Evolutionary conservation across 495 filamentous ascomycete species (phyloP).

Genomic region (Pyrenula aspistea): DNA sequence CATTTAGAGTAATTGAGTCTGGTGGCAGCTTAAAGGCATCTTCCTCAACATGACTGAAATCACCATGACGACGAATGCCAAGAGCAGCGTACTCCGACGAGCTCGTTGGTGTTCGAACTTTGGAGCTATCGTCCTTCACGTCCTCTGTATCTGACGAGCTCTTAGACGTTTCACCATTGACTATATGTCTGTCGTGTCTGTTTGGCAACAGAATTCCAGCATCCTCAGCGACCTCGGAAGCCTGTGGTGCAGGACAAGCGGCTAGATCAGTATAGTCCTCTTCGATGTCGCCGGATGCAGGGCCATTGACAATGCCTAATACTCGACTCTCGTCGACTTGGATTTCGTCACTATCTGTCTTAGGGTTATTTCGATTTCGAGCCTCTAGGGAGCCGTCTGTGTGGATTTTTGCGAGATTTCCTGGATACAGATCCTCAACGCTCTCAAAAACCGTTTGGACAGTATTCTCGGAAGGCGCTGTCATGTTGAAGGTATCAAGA

Average conservation of each 20-base stretch:
- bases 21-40: slow-evolving; percentile 17
- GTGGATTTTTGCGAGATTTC: slow-evolving; percentile 29
- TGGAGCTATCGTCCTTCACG: not conserved
- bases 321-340: slow-evolving; percentile 8
- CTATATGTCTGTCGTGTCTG: not conserved
- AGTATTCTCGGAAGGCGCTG: slow-evolving; percentile 34
- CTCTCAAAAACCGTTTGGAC: slow-evolving; percentile 72
- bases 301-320: slow-evolving; percentile 9
- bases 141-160: not conserved
- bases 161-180: not conserved
- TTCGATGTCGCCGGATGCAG: slow-evolving; percentile 3
- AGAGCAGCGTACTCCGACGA: slow-evolving; percentile 9
- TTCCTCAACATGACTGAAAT: slow-evolving; percentile 7
- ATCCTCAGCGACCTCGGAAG: not conserved
- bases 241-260: not conserved
- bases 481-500: slow-evolving; percentile 54
- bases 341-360: slow-evolving; percentile 6
- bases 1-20: not conserved
- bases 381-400: not conserved
- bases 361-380: not conserved
- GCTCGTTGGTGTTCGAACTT: slow-evolving; percentile 3
- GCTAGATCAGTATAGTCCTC: slow-evolving; percentile 4
- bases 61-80: slow-evolving; percentile 10
- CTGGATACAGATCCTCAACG: slow-evolving; percentile 71
- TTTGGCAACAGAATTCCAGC: not conserved